A percentile compares a stretch with the other conserved stretches of the same genome.
Conservation (phyloP, 768 basidiomycete genomes). For the Kwoniella shandongensis region DNA sequence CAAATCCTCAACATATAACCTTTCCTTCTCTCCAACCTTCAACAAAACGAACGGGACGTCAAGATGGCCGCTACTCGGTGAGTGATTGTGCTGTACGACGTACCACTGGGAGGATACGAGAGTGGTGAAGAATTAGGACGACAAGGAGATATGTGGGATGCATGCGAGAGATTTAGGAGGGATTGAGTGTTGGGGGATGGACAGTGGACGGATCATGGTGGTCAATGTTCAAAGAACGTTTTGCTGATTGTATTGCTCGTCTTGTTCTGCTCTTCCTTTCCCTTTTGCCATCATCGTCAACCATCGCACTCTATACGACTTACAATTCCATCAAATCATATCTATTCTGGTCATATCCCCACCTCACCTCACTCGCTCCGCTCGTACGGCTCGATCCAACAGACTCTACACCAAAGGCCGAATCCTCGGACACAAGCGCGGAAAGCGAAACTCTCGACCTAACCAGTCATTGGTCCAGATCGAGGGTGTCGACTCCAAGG, state of each 20-base stretch:
- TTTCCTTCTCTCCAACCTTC: constrained; percentile 13
- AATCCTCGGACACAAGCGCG: constrained; percentile 96
- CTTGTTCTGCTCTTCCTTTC: too few species aligned
- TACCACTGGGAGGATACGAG: neutral
- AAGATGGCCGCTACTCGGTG: constrained; percentile 33
- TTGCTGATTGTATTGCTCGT: neutral
- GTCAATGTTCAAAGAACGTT: neutral
- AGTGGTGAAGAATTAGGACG: neutral
- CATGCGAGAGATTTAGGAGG: constrained; percentile 4
- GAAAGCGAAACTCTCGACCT: constrained; percentile 92
- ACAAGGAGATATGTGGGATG: neutral
- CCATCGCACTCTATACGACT: too few species aligned
- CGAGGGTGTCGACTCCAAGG: constrained; percentile 88
- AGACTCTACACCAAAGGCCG: constrained; percentile 97
- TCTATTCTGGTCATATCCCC: neutral
- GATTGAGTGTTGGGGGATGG: neutral
- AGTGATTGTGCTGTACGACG: constrained; percentile 1
- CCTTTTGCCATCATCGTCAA: neutral
- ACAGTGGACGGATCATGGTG: neutral
- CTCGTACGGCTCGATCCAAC: constrained; percentile 15
- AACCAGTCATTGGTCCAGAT: constrained; percentile 96
- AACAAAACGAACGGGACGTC: constrained; percentile 13
- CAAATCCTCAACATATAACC: neutral
- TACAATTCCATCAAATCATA: too few species aligned
- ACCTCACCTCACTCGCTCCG: neutral